phyloP scores from a whole-genome alignment of 2,329 filamentous ascomycete genomes.

The Monosporascus sp. region DNA sequence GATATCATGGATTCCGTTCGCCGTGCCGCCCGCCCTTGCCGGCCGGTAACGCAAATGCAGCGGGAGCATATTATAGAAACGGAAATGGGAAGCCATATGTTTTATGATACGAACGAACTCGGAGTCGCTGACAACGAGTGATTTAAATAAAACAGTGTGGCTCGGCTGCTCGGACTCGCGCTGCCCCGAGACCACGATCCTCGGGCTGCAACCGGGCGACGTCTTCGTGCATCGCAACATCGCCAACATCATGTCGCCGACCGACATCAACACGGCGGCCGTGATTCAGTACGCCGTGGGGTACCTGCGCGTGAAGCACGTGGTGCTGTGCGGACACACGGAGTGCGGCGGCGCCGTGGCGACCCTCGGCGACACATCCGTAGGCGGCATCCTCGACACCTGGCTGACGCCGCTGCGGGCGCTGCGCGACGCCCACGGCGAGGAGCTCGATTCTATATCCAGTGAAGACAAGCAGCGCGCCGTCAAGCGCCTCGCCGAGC shows the following conservation, averaged over 20 bases:
- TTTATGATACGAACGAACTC: not conserved
- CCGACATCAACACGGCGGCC: conserved; percentile 68
- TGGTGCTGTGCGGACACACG: conserved; percentile 66
- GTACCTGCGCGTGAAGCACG: conserved; percentile 65
- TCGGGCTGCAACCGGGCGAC: conserved; percentile 73
- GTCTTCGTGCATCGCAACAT: conserved; percentile 90
- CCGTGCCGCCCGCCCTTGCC: too few species aligned
- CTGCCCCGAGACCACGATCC: conserved; percentile 75
- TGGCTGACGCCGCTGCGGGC: conserved; percentile 49
- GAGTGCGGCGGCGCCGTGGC: conserved; percentile 62
- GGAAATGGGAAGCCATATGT: not conserved
- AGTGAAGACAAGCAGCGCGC: conserved; percentile 48
- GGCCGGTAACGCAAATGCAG: not conserved
- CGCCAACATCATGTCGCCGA: conserved; percentile 71
- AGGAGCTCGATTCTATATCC: conserved; percentile 49
- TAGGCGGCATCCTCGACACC: conserved; percentile 50
- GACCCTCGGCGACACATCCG: conserved; percentile 40
- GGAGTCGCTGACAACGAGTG: conserved; percentile 5
- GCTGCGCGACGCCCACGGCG: conserved; percentile 39
- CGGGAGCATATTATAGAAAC: too few species aligned
- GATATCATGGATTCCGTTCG: too few species aligned
- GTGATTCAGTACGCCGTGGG: conserved; percentile 77
- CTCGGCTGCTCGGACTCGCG: conserved; percentile 83
- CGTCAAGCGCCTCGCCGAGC: conserved; percentile 58
- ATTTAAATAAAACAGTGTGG: conserved; percentile 53